phyloP scores from a whole-genome alignment of 169 alveolate species.

The Cryptosporidium felis region DNA sequence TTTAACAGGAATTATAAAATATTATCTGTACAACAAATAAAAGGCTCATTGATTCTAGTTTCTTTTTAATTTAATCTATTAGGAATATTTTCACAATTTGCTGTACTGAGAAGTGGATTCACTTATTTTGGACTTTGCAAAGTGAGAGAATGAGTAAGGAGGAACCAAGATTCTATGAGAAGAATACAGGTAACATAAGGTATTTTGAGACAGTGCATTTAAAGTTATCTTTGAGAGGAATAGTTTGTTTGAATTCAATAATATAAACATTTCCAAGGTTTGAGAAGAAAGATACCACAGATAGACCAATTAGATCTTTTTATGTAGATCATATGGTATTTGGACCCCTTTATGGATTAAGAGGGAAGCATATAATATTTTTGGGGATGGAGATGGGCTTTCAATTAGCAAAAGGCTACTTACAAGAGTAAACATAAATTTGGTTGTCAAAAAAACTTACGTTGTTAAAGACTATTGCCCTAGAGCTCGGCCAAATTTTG shows the following conservation, averaged over 20 bases:
- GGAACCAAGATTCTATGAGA: too few species aligned
- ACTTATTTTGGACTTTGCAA: neutral
- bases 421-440: constrained; percentile 53
- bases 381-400: neutral
- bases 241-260: too few species aligned
- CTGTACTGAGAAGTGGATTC: neutral
- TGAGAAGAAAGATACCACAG: neutral
- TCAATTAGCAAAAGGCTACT: neutral
- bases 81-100: neutral
- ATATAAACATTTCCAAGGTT: neutral
- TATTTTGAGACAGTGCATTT: too few species aligned
- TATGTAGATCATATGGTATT: neutral
- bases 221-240: too few species aligned
- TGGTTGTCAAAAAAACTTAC: constrained; percentile 66
- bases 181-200: too few species aligned
- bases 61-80: neutral
- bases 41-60: too few species aligned
- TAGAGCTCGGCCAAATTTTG: constrained; percentile 74
- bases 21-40: too few species aligned
- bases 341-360: neutral
- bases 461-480: constrained; percentile 76
- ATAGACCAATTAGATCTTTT: neutral
- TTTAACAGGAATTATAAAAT: too few species aligned
- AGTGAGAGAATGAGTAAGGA: neutral
- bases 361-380: neutral